phyloP scores from a whole-genome alignment of 345 rosid species.

The Streptanthus diversifolius region DNA sequence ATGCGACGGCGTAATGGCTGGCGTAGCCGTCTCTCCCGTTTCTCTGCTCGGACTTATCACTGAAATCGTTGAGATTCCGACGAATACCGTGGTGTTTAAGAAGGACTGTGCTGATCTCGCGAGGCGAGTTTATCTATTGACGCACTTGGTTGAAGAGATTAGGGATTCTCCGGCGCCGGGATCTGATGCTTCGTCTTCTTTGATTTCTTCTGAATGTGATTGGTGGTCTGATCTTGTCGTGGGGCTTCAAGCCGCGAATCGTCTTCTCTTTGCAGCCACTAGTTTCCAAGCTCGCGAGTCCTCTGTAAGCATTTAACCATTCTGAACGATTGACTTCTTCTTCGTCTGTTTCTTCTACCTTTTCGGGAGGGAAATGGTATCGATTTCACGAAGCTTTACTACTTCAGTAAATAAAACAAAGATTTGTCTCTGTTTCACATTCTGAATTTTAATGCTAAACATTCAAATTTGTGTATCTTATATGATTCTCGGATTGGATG shows the following conservation, averaged over 20 bases:
- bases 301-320: constrained; percentile 48
- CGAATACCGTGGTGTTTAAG: constrained; percentile 38
- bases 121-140: constrained; percentile 62
- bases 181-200: constrained; percentile 28
- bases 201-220: constrained; percentile 16
- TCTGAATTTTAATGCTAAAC: neutral
- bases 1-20: constrained; percentile 23
- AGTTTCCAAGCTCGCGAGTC: constrained; percentile 37
- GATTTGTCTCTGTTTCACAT: neutral
- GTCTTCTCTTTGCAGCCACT: constrained; percentile 48
- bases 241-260: constrained; percentile 56
- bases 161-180: constrained; percentile 36
- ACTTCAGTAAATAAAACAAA: neutral
- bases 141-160: constrained; percentile 80
- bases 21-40: constrained; percentile 25
- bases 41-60: constrained; percentile 24
- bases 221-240: constrained; percentile 69
- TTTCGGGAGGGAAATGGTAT: no score
- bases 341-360: neutral
- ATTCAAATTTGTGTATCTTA: no score
- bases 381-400: neutral
- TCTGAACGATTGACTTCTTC: constrained; percentile 12
- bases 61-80: constrained; percentile 22
- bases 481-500: no score
- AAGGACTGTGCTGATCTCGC: constrained; percentile 82